Conservation (phyloP, 2,329 filamentous ascomycete genomes). For the Fusarium phyllophilum region DNA sequence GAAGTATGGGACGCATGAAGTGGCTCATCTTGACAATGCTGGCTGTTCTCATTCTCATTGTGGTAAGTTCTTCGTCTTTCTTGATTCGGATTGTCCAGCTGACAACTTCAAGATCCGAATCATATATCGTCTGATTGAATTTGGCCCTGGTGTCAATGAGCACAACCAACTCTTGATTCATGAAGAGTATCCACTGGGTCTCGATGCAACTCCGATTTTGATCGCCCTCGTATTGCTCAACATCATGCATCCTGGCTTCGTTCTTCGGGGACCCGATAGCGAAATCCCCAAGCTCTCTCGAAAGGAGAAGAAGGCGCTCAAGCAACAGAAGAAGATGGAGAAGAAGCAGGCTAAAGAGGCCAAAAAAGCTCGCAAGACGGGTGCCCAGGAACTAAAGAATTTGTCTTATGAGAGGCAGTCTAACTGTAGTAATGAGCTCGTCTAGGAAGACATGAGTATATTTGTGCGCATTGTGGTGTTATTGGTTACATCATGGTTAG, state of each 20-base stretch:
- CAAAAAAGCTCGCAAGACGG: slow-evolving; percentile 38
- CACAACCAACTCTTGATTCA: slow-evolving; percentile 59
- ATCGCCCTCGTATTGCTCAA: slow-evolving; percentile 56
- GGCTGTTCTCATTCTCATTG: slow-evolving; percentile 49
- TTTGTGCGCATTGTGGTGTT: background rate
- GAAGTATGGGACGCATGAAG: slow-evolving; percentile 45
- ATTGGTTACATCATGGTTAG: background rate
- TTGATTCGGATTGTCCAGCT: background rate
- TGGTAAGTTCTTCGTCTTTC: slow-evolving; percentile 42
- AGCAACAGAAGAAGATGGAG: slow-evolving; percentile 49
- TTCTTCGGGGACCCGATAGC: slow-evolving; percentile 57
- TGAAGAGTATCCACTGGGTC: slow-evolving; percentile 61
- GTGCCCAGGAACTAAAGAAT: slow-evolving; percentile 28
- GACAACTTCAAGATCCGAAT: slow-evolving; percentile 59
- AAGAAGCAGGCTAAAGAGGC: slow-evolving; percentile 37
- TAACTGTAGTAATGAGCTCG: slow-evolving; percentile 6
- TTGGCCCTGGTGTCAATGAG: slow-evolving; percentile 55
- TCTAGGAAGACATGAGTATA: background rate
- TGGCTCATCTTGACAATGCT: slow-evolving; percentile 50
- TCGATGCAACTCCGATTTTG: slow-evolving; percentile 67
- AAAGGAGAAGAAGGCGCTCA: slow-evolving; percentile 57
- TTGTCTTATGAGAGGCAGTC: slow-evolving; percentile 15
- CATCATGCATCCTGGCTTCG: slow-evolving; percentile 58
- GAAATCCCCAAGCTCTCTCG: slow-evolving; percentile 56
- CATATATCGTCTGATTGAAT: slow-evolving; percentile 69